These are phyloP conservation scores for Fomes fomentarius DNA, from an alignment of 1,284 basidiomycete species.

Conservation along the genomic window DNA sequence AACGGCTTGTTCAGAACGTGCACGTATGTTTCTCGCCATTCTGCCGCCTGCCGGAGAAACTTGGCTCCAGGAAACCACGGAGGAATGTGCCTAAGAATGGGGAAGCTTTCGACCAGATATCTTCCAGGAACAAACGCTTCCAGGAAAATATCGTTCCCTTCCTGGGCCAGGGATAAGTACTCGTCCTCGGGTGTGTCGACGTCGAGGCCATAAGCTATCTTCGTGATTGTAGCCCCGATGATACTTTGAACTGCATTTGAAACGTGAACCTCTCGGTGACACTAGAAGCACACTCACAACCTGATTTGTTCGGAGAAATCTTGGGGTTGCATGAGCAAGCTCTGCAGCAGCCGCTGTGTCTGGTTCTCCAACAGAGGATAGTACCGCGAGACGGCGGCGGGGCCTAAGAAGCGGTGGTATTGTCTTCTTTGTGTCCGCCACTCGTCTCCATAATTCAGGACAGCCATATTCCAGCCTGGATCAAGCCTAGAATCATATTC, in stretches of 20 bases:
- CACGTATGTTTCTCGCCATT: constrained; percentile 2
- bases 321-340: background rate
- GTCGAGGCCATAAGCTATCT: constrained; percentile 36
- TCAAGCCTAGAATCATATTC: no score
- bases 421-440: no score
- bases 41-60: constrained; percentile 4
- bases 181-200: constrained; percentile 21
- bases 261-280: no score
- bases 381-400: no score
- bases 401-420: no score
- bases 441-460: no score
- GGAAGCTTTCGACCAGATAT: constrained; percentile 17
- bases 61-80: constrained; percentile 17
- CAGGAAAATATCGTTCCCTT: constrained; percentile 1
- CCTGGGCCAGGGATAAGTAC: constrained; percentile 4
- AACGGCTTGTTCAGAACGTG: constrained; percentile 10
- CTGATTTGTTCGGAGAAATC: background rate
- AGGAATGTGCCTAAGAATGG: constrained; percentile 13
- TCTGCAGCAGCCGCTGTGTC: background rate
- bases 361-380: no score
- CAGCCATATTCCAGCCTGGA: no score
- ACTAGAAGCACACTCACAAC: background rate
- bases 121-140: constrained; percentile 11
- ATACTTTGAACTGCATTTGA: background rate
- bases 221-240: constrained; percentile 17